Evolutionary conservation across 2,329 filamentous ascomycete genomes (phyloP), one percentile per base, ranked within the genome.

Genomic region (Pseudopyricularia cyperi): DNA sequence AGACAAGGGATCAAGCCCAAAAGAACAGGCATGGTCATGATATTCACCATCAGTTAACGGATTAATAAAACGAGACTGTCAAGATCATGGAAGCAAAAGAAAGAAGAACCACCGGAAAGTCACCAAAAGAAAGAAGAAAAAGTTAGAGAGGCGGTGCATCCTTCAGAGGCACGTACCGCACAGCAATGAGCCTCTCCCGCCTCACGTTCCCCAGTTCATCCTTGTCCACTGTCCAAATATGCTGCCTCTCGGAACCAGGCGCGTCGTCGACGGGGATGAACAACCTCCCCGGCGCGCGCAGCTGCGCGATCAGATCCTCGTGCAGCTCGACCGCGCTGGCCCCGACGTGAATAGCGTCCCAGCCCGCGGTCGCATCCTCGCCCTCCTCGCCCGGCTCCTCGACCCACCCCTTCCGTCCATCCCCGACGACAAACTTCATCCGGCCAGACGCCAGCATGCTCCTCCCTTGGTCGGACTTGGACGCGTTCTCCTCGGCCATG

Each of bases 311-410:
- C 57, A 97, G 68, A 54, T 79, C 76, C 17, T 77, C 63, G 63
- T 95, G 90, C 52, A 95, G 68, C 61, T 81, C 77, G 24, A 70
- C 76, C 0, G 91, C 91, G 7, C 89, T 87, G 0, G 93, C 93
- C 0, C 93, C 93, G 3, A 97, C 93, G 64, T 97, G 93, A 54
- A 98, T 97, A 2, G 87, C 90, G 73, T 97, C 89, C 74, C 91
- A 98, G 0, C 81, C 75, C 6, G 72, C 73, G 46, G 68, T 67
- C 2, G 67, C 76, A 60, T 60, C 68, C 48, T 67, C 66, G 2
- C 69, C 78, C 60, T 61, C 68, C 53, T 68, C 61, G 1, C 62
- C 56, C 1, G 37, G 48, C 9, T 57, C 57, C 4, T 52, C 76
- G 2, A 73, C 61, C 75, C 77, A 84, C 1, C 85, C 85, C 55